A percentile compares a stretch with the other conserved stretches of the same genome.
Evolutionary conservation across 2,329 filamentous ascomycete genomes (phyloP).

Genomic region (Zopfia rhizophila): DNA sequence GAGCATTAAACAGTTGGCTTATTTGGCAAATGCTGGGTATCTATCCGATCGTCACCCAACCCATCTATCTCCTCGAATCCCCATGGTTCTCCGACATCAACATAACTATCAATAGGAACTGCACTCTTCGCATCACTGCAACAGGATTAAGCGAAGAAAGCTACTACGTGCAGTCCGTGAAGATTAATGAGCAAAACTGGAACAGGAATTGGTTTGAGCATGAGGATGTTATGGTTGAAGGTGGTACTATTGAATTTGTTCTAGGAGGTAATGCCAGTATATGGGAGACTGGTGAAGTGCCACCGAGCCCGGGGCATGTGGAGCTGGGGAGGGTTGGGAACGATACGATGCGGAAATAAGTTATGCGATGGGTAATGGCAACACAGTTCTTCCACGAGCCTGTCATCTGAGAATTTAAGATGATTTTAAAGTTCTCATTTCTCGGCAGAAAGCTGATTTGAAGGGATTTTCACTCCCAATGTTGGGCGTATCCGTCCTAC

Average conservation of each 20-base stretch:
- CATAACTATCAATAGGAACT: constrained; percentile 20
- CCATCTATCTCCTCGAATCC: constrained; percentile 52
- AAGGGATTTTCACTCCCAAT: too few species aligned
- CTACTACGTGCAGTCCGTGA: constrained; percentile 61
- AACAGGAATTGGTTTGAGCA: constrained; percentile 63
- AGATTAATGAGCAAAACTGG: constrained; percentile 61
- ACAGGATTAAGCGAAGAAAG: constrained; percentile 35
- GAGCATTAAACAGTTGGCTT: constrained; percentile 60
- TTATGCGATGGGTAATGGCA: too few species aligned
- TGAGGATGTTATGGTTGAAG: constrained; percentile 52
- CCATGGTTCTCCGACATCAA: constrained; percentile 47
- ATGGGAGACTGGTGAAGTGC: constrained; percentile 63
- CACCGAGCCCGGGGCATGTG: constrained; percentile 60
- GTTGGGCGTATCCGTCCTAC: too few species aligned
- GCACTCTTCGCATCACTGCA: constrained; percentile 56
- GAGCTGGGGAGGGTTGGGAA: constrained; percentile 1
- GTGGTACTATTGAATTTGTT: constrained; percentile 61
- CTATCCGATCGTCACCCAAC: constrained; percentile 55
- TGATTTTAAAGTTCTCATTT: too few species aligned
- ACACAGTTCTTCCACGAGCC: too few species aligned
- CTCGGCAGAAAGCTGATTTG: too few species aligned
- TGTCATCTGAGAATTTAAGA: too few species aligned
- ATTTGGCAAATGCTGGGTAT: constrained; percentile 59
- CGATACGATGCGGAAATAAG: too few species aligned
- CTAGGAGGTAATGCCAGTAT: constrained; percentile 51